Conservation (phyloP, 1,284 basidiomycete species). For the Microbotryomycetes sp. region DNA sequence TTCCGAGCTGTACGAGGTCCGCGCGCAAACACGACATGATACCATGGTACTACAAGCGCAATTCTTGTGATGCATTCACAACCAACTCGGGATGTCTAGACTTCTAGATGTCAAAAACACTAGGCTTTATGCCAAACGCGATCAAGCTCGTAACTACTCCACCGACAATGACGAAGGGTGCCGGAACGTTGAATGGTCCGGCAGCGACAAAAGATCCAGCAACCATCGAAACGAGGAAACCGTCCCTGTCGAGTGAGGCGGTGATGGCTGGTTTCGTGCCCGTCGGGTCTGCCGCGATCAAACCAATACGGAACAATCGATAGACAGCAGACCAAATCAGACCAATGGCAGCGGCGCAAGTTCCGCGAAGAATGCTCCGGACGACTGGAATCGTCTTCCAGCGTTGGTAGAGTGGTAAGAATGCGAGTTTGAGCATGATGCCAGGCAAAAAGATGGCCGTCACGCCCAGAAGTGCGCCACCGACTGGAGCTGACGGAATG, state of each 20-base stretch:
- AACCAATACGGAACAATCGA: conserved; percentile 45
- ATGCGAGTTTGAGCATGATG: conserved; percentile 49
- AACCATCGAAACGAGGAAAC: conserved; percentile 46
- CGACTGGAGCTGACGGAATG: conserved; percentile 38
- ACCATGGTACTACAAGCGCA: too few species aligned
- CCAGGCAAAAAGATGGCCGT: conserved; percentile 51
- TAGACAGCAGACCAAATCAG: conserved; percentile 53
- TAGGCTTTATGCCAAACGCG: too few species aligned
- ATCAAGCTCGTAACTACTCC: conserved; percentile 43
- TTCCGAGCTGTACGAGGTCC: too few species aligned
- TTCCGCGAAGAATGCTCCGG: conserved; percentile 47
- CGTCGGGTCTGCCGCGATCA: conserved; percentile 38
- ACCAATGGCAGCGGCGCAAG: conserved; percentile 53
- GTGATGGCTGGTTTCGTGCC: conserved; percentile 28
- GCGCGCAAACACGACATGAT: too few species aligned
- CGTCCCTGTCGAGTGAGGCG: conserved; percentile 42
- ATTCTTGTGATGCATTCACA: too few species aligned
- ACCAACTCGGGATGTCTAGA: too few species aligned
- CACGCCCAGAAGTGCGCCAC: conserved; percentile 49
- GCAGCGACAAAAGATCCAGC: conserved; percentile 38
- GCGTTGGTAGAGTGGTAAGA: conserved; percentile 49
- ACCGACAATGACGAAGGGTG: conserved; percentile 41
- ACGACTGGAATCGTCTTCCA: conserved; percentile 45
- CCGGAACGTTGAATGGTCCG: conserved; percentile 41
- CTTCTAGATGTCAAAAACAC: too few species aligned